Base-by-base conservation (phyloP, 2,329 filamentous ascomycete genomes). In the Fusarium circinatum region DNA sequence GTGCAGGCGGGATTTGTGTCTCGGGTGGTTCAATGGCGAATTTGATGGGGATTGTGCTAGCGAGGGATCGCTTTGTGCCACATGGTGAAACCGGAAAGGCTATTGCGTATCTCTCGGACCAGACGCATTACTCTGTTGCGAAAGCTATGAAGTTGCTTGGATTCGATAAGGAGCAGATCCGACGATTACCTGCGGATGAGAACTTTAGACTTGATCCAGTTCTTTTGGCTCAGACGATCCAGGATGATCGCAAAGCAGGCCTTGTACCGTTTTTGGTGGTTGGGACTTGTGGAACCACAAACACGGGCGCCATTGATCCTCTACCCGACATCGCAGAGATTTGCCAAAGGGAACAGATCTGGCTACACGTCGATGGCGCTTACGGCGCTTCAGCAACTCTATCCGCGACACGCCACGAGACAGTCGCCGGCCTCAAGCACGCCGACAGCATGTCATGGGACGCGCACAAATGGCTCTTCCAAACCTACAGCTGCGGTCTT, bases 401-500 rank as follows among this genome's bases (percentile, higher is more conserved):
- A 8, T 79, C 76, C 3, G 51, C 64, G 4, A 62, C 71, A 2
- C 56, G 74, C 3, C 61, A 64, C 22, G 39, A 63, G 38, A 58
- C 51, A 4, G 71, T 70, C 2, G 39, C 39, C 6, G 75, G 54
- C 2, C 65, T 79, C 26, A 60, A 60, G 9, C 58, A 68, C 30
- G 76, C 73, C 6, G 72, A 79, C 38, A 79, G 77, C 30, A 47
- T 78, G 45, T 77, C 77, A 3, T 78, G 77, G 77, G 77, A 78
- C 7, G 76, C 77, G 3, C 77, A 79, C 54, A 78, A 78, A n/a
- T 78, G 77, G 76, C 71, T 78, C 0, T 79, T 79, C 20, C 77
- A 79, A 32, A 77, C 73, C 1, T 78, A 78, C 51, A 74, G 68
- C 47, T 78, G 77, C 34, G 73, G 77, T 0, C 49, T 78, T 3